Evolutionary conservation across 352 stramenopile genomes (phyloP), one percentile per base, ranked within the genome.

Genomic region (Globisporangium paddicum): DNA sequence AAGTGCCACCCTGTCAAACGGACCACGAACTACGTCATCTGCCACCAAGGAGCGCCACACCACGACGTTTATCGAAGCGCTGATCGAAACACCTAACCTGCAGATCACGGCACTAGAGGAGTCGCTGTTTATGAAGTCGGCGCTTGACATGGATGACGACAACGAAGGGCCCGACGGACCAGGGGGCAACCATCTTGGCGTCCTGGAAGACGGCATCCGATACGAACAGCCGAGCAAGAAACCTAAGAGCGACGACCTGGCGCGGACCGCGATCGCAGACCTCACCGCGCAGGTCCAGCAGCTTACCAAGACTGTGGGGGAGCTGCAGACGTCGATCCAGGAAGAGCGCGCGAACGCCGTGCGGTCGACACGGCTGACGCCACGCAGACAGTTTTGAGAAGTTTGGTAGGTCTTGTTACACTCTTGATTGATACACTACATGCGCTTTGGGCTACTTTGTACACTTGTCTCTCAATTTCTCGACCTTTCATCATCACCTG

Each of bases 201-300:
- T 66, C 2, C 55, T 86, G 38, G 71, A 83, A 26, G 71, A 86
- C 51, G 76, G 73, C 3, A 73, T 86, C 51, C 76, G 76, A n/a
- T 86, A 86, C 47, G 76, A 83, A 56, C 56, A 72, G 5, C 73
- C 73, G 3, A 65, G 66, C 35, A 82, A 79, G 32, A 73, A 70
- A 9, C 61, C 53, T 23, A 64, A 70, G 35, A 54, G 47, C 28
- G 55, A 70, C 57, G 54, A 67, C 14, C 21, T 54, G 35, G 41
- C 44, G 28, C 30, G 53, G 14, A 46, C 37, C 11, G 46, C 54
- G n/a, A 49, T 86, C 16, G 58, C 56, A 18, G 71, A 82, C 5
- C 63, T 86, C 5, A 64, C 70, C 26, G 45, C 55, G n/a, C 72
- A 75, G 40, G 68, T 84, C 7, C 51, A 79, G 45, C 65, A 79